Percentiles rank a stretch among this genome's conserved stretches.
These are phyloP conservation scores for Neocallimastix lanati DNA, from an alignment of 192 early-diverging fungal genomes.

Conservation along the genomic window DNA sequence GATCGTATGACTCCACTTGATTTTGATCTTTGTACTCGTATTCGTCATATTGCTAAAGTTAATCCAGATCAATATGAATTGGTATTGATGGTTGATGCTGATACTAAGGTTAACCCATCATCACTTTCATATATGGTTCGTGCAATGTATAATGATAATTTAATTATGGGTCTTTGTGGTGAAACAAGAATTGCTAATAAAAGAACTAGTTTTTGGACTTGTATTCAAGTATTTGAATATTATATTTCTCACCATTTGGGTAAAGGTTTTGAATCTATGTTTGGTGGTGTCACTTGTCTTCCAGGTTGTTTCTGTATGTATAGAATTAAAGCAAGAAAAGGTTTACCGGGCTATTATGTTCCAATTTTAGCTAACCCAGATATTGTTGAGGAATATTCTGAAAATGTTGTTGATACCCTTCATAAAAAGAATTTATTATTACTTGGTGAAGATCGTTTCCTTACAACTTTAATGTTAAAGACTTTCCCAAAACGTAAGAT, in stretches of 20 bases:
- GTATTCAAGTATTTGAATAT: slow-evolving; percentile 92
- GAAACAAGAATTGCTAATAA: slow-evolving; percentile 94
- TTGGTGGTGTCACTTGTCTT: slow-evolving; percentile 94
- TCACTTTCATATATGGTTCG: slow-evolving; percentile 58
- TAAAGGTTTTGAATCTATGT: slow-evolving; percentile 86
- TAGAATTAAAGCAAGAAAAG: slow-evolving; percentile 71
- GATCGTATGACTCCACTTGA: slow-evolving; percentile 81
- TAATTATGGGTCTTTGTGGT: slow-evolving; percentile 86
- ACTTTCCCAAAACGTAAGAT: slow-evolving; percentile 71
- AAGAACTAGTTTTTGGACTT: slow-evolving; percentile 59
- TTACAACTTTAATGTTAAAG: slow-evolving; percentile 64
- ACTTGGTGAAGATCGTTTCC: slow-evolving; percentile 85
- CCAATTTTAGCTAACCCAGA: slow-evolving; percentile 68
- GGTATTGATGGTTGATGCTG: slow-evolving; percentile 66
- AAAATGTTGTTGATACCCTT: slow-evolving; percentile 40
- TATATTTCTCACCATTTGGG: slow-evolving; percentile 91
- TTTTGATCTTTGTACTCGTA: slow-evolving; percentile 69
- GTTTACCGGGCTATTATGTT: slow-evolving; percentile 36
- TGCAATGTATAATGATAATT: slow-evolving; percentile 66
- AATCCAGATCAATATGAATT: slow-evolving; percentile 58
- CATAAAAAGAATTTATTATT: slow-evolving; percentile 87
- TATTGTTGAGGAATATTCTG: slow-evolving; percentile 45
- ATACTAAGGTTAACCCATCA: slow-evolving; percentile 51
- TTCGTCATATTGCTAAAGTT: slow-evolving; percentile 60
- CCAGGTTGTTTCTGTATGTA: slow-evolving; percentile 97